A percentile compares a stretch with the other conserved stretches of the same genome.
Evolutionary conservation across 1,284 basidiomycete species (phyloP).

Genomic region (Afroboletus lepidellus): DNA sequence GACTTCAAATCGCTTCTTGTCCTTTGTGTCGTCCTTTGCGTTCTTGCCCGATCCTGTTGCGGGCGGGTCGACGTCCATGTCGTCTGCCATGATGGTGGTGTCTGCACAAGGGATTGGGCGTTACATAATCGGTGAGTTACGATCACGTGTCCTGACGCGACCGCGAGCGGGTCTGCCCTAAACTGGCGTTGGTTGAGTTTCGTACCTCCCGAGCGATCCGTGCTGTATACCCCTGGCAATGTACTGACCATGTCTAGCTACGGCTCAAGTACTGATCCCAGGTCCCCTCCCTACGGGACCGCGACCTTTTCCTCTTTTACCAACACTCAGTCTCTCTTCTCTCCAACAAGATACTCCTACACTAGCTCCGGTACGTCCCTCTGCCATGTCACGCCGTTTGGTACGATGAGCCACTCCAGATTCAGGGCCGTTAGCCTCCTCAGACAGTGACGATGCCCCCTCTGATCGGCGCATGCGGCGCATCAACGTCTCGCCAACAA

Average conservation of each 20-base stretch:
- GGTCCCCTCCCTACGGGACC: constrained; percentile 49
- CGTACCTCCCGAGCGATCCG: constrained; percentile 1
- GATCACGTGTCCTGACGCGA: constrained; percentile 34
- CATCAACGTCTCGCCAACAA: constrained; percentile 41
- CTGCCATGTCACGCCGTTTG: background rate
- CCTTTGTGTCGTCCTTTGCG: constrained; percentile 52
- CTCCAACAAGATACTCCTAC: constrained; percentile 45
- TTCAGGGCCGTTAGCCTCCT: constrained; percentile 34
- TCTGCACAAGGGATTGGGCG: too few relatives aligned
- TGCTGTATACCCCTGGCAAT: constrained; percentile 17
- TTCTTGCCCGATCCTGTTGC: constrained; percentile 38
- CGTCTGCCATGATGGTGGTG: constrained; percentile 55
- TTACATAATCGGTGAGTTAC: constrained; percentile 22
- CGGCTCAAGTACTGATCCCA: constrained; percentile 37
- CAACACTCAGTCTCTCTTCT: constrained; percentile 40
- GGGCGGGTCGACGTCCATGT: constrained; percentile 79
- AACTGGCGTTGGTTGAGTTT: constrained; percentile 33
- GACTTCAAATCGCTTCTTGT: constrained; percentile 87
- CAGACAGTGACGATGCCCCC: constrained; percentile 40
- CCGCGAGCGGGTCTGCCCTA: constrained; percentile 36
- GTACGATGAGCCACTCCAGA: constrained; percentile 21
- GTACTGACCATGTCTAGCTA: constrained; percentile 37
- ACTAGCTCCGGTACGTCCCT: constrained; percentile 36
- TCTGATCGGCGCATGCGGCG: constrained; percentile 41
- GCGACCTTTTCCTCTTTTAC: constrained; percentile 50